Base-by-base conservation (phyloP, 768 basidiomycete species). In the Lactarius psammicola region DNA sequence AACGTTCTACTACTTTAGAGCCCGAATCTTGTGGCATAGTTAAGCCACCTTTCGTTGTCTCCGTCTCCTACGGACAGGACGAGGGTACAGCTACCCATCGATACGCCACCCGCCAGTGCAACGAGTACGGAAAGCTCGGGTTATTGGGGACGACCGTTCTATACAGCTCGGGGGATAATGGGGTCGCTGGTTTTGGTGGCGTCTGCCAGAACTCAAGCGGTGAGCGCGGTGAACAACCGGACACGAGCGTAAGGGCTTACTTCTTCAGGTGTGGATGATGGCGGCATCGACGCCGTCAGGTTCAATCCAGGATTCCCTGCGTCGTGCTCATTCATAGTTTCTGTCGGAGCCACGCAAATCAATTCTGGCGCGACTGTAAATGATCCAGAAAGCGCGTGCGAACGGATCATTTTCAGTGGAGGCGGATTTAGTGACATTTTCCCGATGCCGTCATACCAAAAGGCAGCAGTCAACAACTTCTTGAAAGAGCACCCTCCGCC, bases 121-220 rank as follows among this genome's bases (percentile, higher is more conserved):
- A 72, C 4, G 82, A 82, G 67, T 82, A 81, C 62, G 81, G 74
- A 33, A 82, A 82, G 66, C 73, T 80, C 15, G 79, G 80, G 23
- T 68, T 80, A 31, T 70, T 80, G 71, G 80, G 80, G 56, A 54
- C 72, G n/a, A 79, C 81, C 4, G 56, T 82, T 30, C 68, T 82
- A 38, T 83, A 79, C 66, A 74, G 76, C 36, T 80, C 80, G 15
- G 81, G 82, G n/a, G 80, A 82, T 63, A 71, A 70, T 36, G 80
- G 81, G 56, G 81, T 82, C n/a, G 79, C 77, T 1, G 80, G 79
- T 1, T 64, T 67, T 38, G 69, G 55, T 6, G 72, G 67, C 26
- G 11, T 66, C 18, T 81, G 81, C 67, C 66, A 82, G 38, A 69
- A 73, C 51, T 31, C 75, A 2, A 65, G 68, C 3, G 78, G 79